Base-by-base conservation (phyloP, 306 rosid genomes). In the Prunus padus region DNA sequence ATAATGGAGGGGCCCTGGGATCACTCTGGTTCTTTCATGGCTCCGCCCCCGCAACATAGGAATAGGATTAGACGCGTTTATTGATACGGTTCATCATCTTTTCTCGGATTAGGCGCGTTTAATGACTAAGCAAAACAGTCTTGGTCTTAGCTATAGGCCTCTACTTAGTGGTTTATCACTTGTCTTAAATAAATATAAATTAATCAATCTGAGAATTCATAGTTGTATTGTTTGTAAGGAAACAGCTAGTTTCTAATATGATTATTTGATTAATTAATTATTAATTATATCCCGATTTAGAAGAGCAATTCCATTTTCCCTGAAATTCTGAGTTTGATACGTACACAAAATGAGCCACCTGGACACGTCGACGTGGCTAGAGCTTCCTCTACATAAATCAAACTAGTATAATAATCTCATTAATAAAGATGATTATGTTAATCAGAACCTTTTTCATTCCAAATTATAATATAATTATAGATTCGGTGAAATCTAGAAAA, bases 311-410 rank as follows among this genome's bases (percentile, higher is more conserved):
- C 46, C 68, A 31, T 33, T 19, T 15, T 37, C 37, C 9, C 11
- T 4, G 2, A 3, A 19, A 64, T 9, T 33, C 37, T 64, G 49
- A 64, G 69, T 64, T 64, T 64, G 47, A 33, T n/a, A 64, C 49
- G 69, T n/a, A 64, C 49, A 47, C 69, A 64, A 64, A 62, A 15
- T 30, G n/a, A 8, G 16, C 69, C 69, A 64, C 47, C 25, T 19
- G 47, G 2, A 64, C 69, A 33, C 30, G 44, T 28, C 67, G 30
- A 62, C 33, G 14, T 14, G 30, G 19, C 28, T 26, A 23, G 33
- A 23, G 30, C 64, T 23, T 15, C 5, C 5, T 62, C 42, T 30
- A 3, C 44, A 62, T 8, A 20, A 62, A 37, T 37, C 9, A 1
- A 37, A 37, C 9, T 37, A 37, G 2, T 5, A 37, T 5, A 6